Evolutionary conservation across 1,284 basidiomycete species (phyloP), one percentile per base, ranked within the genome.

Genomic region (Fomitopsis betulina): DNA sequence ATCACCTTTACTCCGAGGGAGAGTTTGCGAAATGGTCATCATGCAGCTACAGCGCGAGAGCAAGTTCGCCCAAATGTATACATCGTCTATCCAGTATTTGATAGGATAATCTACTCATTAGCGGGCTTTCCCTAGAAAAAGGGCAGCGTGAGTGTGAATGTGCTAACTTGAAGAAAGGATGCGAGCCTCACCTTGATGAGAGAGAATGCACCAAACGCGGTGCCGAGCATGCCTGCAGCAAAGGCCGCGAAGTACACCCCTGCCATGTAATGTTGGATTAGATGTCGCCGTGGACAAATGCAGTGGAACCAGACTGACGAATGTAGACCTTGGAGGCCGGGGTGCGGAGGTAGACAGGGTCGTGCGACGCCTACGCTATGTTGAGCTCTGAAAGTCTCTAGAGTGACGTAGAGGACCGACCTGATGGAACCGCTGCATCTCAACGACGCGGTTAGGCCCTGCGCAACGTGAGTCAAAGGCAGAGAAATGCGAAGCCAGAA

Each of bases 371-470:
- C 73, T 80, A 58, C 15, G 61, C 17, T 45, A 56, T 40, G 35
- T 56, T 32, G 27, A 43, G 19, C 35, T 47, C 43, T 39, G 39
- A 51, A 43, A 5, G 25, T 30, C 47, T 43, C 39, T 38, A 37
- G 35, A 56, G 37, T 17, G 52, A 25, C 21, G 63, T 10, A 27
- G 17, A 15, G 8, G 6, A 30, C 61, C 66, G 73, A 89, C 89
- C 79, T 91, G 89, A 70, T 83, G 79, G 58, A 69, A 60, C 73
- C 74, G 82, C 74, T 91, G 89, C 70, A 73, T 84, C 74, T 86
- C 81, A 53, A 82, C 69, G 62, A 89, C 79, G 58, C 68, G 71
- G 78, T 91, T 89, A 61, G 82, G 84, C 62, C 79, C 89, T 88
- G 67, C 43, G 35, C 33, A 21, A 39, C 33, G 54, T 35, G 32